phyloP scores from a whole-genome alignment of 352 stramenopile species.

The Phytophthora litchii region DNA sequence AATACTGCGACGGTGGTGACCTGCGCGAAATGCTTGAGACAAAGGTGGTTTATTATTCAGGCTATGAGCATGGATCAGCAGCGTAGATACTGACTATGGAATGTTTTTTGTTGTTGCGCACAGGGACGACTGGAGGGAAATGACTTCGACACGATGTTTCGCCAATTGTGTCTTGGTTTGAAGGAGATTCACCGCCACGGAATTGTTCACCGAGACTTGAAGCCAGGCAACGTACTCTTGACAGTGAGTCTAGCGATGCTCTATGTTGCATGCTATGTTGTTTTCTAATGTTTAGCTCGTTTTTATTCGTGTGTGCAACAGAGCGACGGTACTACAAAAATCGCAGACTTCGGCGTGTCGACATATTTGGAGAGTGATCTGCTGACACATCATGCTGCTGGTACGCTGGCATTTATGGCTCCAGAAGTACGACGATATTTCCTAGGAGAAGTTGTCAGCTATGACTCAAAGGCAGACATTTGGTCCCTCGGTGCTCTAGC shows the following conservation, averaged over 20 bases:
- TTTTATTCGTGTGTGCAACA: slow-evolving; percentile 13
- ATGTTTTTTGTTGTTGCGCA: slow-evolving; percentile 10
- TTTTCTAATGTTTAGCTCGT: not conserved
- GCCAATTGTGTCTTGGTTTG: slow-evolving; percentile 73
- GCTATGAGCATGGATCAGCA: not conserved
- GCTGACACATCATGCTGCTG: slow-evolving; percentile 74
- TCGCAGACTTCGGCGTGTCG: slow-evolving; percentile 86
- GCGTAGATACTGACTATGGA: not conserved
- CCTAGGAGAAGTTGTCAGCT: slow-evolving; percentile 69
- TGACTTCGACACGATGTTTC: slow-evolving; percentile 64
- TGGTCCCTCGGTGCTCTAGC: slow-evolving; percentile 82
- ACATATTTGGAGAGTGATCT: slow-evolving; percentile 76
- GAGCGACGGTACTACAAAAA: slow-evolving; percentile 72
- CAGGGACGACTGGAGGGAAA: slow-evolving; percentile 49
- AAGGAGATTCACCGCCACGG: slow-evolving; percentile 66
- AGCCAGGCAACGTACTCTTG: slow-evolving; percentile 78
- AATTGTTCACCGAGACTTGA: slow-evolving; percentile 82
- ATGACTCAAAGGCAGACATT: slow-evolving; percentile 72
- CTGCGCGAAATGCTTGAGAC: slow-evolving; percentile 43
- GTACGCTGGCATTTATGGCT: slow-evolving; percentile 83
- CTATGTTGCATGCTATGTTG: not conserved
- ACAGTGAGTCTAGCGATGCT: slow-evolving; percentile 42
- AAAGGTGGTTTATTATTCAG: slow-evolving; percentile 25
- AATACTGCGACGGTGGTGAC: slow-evolving; percentile 76
- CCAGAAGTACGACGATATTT: slow-evolving; percentile 81